Percentiles rank a stretch among this genome's conserved stretches.
phyloP scores from a whole-genome alignment of 352 stramenopile species.

The Globisporangium polare region DNA sequence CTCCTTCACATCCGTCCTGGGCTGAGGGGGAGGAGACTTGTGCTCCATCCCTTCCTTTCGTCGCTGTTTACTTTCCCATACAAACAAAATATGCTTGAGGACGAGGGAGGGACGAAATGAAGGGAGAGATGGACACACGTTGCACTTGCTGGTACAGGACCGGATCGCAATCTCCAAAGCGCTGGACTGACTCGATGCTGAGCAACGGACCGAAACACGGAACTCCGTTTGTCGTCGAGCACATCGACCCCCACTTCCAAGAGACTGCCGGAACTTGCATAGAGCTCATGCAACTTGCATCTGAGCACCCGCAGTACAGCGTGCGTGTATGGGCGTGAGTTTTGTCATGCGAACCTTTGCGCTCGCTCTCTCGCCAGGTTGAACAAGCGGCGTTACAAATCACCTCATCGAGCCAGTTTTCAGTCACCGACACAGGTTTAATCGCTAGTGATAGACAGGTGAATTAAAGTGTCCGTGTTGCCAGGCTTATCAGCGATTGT shows the following conservation, averaged over 20 bases:
- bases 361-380: neutral
- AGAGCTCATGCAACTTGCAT: neutral
- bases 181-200: constrained; percentile 8
- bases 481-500: no score
- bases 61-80: neutral
- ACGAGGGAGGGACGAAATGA: neutral
- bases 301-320: no score
- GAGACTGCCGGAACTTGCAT: no score
- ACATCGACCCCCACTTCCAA: no score
- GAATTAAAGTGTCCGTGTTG: neutral
- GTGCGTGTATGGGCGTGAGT: neutral
- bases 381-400: constrained; percentile 1
- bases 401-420: neutral
- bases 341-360: neutral
- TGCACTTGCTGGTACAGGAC: neutral
- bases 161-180: neutral
- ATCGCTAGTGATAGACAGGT: neutral
- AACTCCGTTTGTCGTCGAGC: neutral
- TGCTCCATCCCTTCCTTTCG: neutral
- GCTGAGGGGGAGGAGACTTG: neutral
- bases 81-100: neutral
- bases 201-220: neutral
- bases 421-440: neutral
- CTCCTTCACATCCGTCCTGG: neutral
- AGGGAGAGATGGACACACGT: neutral